Conservation (phyloP, 805 yeast species). For the Candida silvicultrix region DNA sequence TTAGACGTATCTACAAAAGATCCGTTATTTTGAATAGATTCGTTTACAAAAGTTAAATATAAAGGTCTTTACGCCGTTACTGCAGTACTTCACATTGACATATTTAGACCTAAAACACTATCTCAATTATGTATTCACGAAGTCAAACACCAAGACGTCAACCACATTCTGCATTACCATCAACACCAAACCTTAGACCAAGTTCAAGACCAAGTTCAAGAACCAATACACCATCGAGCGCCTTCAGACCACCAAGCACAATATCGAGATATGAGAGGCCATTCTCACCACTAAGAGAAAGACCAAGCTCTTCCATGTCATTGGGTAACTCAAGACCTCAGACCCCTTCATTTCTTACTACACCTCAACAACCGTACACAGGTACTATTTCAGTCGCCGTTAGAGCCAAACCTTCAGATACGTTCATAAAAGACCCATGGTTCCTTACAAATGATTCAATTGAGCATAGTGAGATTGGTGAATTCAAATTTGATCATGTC, state of each 20-base stretch:
- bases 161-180: slow-evolving; percentile 5
- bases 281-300: slow-evolving; percentile 17
- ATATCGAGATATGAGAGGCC: slow-evolving; percentile 11
- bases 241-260: slow-evolving; percentile 8
- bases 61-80: no score
- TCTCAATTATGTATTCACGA: slow-evolving; percentile 18
- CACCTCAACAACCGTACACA: slow-evolving; percentile 33
- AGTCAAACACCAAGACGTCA: slow-evolving; percentile 19
- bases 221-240: slow-evolving; percentile 17
- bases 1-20: neutral
- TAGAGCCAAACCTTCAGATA: slow-evolving; percentile 60
- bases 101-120: no score
- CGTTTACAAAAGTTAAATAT: no score
- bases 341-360: slow-evolving; percentile 14
- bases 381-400: slow-evolving; percentile 75
- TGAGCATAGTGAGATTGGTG: slow-evolving; percentile 54
- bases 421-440: slow-evolving; percentile 26
- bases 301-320: slow-evolving; percentile 5
- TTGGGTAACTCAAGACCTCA: slow-evolving; percentile 15
- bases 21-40: no score
- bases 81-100: no score
- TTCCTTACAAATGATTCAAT: slow-evolving; percentile 27
- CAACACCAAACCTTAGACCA: slow-evolving; percentile 19
- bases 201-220: slow-evolving; percentile 19
- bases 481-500: slow-evolving; percentile 74